Evolutionary conservation across 805 yeast genomes (phyloP).

Genomic region (Ogataea siamensis): DNA sequence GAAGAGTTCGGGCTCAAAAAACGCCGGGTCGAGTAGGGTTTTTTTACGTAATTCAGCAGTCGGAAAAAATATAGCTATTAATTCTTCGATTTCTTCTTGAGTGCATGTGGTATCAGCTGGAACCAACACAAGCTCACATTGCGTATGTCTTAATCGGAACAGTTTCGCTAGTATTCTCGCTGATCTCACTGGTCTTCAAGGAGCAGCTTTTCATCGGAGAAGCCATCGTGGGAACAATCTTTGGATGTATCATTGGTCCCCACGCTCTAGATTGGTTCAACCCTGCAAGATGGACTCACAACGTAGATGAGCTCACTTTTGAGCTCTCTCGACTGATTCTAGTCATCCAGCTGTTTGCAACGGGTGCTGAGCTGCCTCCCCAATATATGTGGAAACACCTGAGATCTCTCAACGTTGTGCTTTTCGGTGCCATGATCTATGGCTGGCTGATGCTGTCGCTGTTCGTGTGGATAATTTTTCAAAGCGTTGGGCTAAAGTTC

Average conservation of each 20-base stretch:
- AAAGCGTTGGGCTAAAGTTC: slow-evolving; percentile 61
- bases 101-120: slow-evolving; percentile 23
- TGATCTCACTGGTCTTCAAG: slow-evolving; percentile 77
- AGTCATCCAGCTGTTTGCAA: slow-evolving; percentile 88
- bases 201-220: slow-evolving; percentile 87
- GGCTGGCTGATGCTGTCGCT: slow-evolving; percentile 87
- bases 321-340: slow-evolving; percentile 81
- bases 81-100: background rate
- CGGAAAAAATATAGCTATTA: no score
- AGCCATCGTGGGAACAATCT: slow-evolving; percentile 82
- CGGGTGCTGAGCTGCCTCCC: slow-evolving; percentile 89
- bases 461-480: slow-evolving; percentile 70
- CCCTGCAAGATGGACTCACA: slow-evolving; percentile 64
- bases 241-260: slow-evolving; percentile 88
- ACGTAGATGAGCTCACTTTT: slow-evolving; percentile 74
- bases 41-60: background rate
- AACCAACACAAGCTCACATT: slow-evolving; percentile 57
- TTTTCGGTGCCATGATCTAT: slow-evolving; percentile 83
- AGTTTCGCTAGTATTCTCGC: slow-evolving; percentile 75
- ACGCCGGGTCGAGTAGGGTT: slow-evolving; percentile 4
- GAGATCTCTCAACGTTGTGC: slow-evolving; percentile 67
- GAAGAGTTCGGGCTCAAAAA: slow-evolving; percentile 11
- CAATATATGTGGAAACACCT: slow-evolving; percentile 85
- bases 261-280: slow-evolving; percentile 80
- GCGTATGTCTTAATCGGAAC: slow-evolving; percentile 88